Evolutionary conservation across 805 yeast species (phyloP).

Genomic region (Alloascoidea hylecoeti): DNA sequence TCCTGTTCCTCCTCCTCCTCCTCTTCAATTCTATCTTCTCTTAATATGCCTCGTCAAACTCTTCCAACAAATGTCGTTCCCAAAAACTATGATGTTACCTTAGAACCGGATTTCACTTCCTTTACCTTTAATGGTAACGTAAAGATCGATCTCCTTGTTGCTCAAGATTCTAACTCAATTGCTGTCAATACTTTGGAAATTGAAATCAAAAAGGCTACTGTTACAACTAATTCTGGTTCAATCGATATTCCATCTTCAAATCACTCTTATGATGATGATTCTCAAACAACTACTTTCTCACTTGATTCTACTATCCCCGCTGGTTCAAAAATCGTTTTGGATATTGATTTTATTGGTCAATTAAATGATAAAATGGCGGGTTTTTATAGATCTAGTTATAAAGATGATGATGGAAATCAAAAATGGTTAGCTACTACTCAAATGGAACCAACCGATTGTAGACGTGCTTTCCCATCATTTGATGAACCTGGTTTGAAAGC

Average conservation of each 20-base stretch:
- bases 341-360: slow-evolving; percentile 37
- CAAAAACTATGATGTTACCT: slow-evolving; percentile 50
- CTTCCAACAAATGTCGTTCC: slow-evolving; percentile 63
- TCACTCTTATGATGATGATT: slow-evolving; percentile 26
- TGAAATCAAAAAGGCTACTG: slow-evolving; percentile 34
- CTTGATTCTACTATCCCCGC: slow-evolving; percentile 26
- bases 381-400: slow-evolving; percentile 52
- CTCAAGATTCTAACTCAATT: slow-evolving; percentile 26
- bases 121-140: slow-evolving; percentile 34
- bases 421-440: slow-evolving; percentile 52
- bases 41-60: slow-evolving; percentile 20
- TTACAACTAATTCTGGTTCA: slow-evolving; percentile 16
- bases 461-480: slow-evolving; percentile 65
- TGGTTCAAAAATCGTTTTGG: slow-evolving; percentile 38
- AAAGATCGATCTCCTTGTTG: slow-evolving; percentile 30
- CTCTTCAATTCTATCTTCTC: background rate
- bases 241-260: slow-evolving; percentile 16
- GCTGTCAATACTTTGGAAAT: slow-evolving; percentile 52
- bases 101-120: slow-evolving; percentile 41
- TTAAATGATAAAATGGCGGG: slow-evolving; percentile 64
- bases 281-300: slow-evolving; percentile 50
- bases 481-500: slow-evolving; percentile 67
- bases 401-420: slow-evolving; percentile 35
- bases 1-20: background rate
- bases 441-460: slow-evolving; percentile 68